Base-by-base conservation (phyloP, 768 basidiomycete species). In the Lactarius quietus region DNA sequence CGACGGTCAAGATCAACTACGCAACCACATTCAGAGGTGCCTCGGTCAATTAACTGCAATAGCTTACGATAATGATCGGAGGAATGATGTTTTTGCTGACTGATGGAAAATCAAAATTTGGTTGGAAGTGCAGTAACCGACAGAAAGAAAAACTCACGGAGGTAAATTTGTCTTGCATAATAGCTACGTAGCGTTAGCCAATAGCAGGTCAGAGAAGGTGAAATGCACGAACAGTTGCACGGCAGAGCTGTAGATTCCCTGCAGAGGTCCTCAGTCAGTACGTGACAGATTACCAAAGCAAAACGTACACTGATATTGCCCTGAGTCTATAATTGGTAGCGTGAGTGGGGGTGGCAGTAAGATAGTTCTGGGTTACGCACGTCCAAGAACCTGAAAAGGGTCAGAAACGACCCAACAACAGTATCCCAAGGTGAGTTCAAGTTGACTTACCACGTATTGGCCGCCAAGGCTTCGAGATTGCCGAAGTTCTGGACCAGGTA, bases 401-500 rank as follows among this genome's bases (percentile, higher is more conserved):
- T 41, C 39, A 53, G 59, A 60, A 28, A 53, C 23, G 35, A 56
- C 39, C n/a, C 28, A 3, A 6, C 53, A n/a, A n/a, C n/a, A n/a
- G n/a, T 4, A 20, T 14, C 35, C 29, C 10, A 28, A n/a, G 45
- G 14, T 33, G 33, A 26, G 33, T n/a, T n/a, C n/a, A n/a, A n/a
- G n/a, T 23, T 23, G 15, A 70, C 77, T 61, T 57, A 83, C 83
- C 82, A 83, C 57, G 74, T 77, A 29, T 78, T 76, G n/a, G 73
- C 74, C 28, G 64, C 51, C 36, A 83, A 71, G n/a, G 76, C 78
- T 2, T 69, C 67, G 20, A 74, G 68, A 51, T 81, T 77, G 31
- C 74, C 68, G 70, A 76, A 83, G 60, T 82, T 82, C 41, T 76
- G 73, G 33, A 84, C 73, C 51, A 84, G 74, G 70, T 81, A 82